Evolutionary conservation across 164 flowering plant species (phyloP), one percentile per base, ranked within the genome.

Genomic region (Aristolochia fimbriata): DNA sequence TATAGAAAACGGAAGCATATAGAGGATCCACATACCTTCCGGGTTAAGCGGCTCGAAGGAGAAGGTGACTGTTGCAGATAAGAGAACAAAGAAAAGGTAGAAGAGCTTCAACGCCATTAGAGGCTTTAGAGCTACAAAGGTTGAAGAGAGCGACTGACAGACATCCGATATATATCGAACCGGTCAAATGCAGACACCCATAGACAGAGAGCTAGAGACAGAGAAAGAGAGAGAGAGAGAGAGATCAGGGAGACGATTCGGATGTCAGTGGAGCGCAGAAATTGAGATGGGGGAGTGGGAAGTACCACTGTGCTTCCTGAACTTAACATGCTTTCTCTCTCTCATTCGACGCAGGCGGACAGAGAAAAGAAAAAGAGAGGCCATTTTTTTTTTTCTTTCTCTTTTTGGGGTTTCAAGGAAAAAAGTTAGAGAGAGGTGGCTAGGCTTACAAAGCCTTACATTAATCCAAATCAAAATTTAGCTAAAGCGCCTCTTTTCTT

Each of bases 31-130:
- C 6, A 58, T 66, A 90, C 97, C 97, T 84, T 91, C 96, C 45
- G 70, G 91, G 73, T 84, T 91, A 11, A 88, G 74, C 66, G 87
- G 81, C 62, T 84, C 91, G 53, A 71, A 86, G 9, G 87, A 78
- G 61, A 72, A 52, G 60, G 78, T 75, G 12, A 50, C 64, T 23
- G 66, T 20, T 5, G 63, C 33, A 30, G 53, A 68, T 52, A 63
- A 73, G 41, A 64, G 58, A 37, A 23, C 59, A 64, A 65, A 50
- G 51, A 58, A 62, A 47, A 76, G 47, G 57, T 62, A 43, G 20
- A 68, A 33, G 63, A 46, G 50, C 61, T 71, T 13, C n/a, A 45
- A 47, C n/a, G 63, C 75, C 80, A 80, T 78, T 52, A 68, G 24
- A 52, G 63, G 74, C 80, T 79, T 78, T 52, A 68, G 24, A 52